A percentile compares a stretch with the other conserved stretches of the same genome.
Evolutionary conservation across 306 rosid species (phyloP).

Genomic region (Vigna nakashimae): DNA sequence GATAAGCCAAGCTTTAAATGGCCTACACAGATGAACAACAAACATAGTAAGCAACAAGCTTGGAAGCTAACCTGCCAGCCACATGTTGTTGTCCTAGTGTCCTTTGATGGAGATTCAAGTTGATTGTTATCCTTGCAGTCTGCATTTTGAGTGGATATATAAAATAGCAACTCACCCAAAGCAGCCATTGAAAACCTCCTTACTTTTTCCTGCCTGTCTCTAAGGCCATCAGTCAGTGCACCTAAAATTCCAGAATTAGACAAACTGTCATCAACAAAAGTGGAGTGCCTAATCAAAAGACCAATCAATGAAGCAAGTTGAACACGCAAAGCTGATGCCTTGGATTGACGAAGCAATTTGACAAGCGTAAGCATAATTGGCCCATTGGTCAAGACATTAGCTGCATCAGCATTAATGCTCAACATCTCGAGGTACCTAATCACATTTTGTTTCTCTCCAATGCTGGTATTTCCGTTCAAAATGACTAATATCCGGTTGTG

Average conservation of each 20-base stretch:
- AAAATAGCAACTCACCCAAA: conserved; percentile 91
- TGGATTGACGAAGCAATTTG: conserved; percentile 88
- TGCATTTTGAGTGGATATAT: conserved; percentile 87
- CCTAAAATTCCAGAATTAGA: conserved; percentile 89
- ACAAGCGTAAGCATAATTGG: conserved; percentile 90
- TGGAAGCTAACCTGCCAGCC: conserved; percentile 92
- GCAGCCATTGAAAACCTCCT: conserved; percentile 99
- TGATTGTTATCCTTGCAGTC: conserved; percentile 69
- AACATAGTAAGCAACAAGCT: conserved; percentile 34
- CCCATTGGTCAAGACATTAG: conserved; percentile 96
- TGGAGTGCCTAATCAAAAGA: conserved; percentile 89
- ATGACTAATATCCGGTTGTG: conserved; percentile 67
- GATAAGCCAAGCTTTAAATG: conserved; percentile 32
- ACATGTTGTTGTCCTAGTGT: conserved; percentile 53
- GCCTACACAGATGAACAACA: conserved; percentile 33
- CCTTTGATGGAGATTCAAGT: conserved; percentile 85
- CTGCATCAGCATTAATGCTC: conserved; percentile 89
- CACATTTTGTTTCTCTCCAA: conserved; percentile 89
- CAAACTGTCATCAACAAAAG: conserved; percentile 81
- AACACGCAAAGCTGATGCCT: conserved; percentile 83
- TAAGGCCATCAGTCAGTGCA: conserved; percentile 86
- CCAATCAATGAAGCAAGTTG: conserved; percentile 96
- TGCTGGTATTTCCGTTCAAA: conserved; percentile 74
- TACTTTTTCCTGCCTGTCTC: conserved; percentile 95
- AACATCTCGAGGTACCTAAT: conserved; percentile 91